Percentiles rank a stretch among this genome's conserved stretches.
Conservation (phyloP, 768 basidiomycete genomes). For the Hericium coralloides region DNA sequence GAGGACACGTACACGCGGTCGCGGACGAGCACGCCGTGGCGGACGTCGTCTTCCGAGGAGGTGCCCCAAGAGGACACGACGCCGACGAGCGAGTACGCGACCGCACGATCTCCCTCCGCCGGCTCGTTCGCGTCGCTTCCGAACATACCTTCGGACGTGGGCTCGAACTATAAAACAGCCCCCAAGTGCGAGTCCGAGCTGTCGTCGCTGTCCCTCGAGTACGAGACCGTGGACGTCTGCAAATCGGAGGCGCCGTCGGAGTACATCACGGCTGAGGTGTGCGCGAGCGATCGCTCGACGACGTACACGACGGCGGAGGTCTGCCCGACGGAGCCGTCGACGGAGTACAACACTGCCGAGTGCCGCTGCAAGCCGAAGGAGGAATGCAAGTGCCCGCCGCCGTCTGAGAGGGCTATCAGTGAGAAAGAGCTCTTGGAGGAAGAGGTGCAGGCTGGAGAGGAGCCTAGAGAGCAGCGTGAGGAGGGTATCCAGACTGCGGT, state of each 20-base stretch:
- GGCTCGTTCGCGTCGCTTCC: slow-evolving; percentile 50
- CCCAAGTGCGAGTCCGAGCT: slow-evolving; percentile 11
- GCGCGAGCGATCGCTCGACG: slow-evolving; percentile 29
- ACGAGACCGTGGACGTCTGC: slow-evolving; percentile 9
- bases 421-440: not conserved
- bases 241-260: slow-evolving; percentile 31
- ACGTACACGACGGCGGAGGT: slow-evolving; percentile 44
- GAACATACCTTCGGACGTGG: slow-evolving; percentile 40
- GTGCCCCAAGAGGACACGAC: slow-evolving; percentile 19
- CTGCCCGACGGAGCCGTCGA: slow-evolving; percentile 33
- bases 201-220: not conserved
- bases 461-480: not conserved
- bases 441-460: not conserved
- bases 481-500: not conserved
- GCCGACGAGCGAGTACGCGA: slow-evolving; percentile 29
- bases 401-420: not conserved
- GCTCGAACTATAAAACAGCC: slow-evolving; percentile 21
- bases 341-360: slow-evolving; percentile 41
- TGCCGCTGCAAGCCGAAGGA: slow-evolving; percentile 19
- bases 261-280: slow-evolving; percentile 33
- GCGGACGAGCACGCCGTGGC: slow-evolving; percentile 24
- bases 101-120: slow-evolving; percentile 34
- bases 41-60: slow-evolving; percentile 21
- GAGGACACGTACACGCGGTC: slow-evolving; percentile 12
- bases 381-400: not conserved